Conservation (phyloP, 2,329 filamentous ascomycete species). For the Stylonectria norvegica region DNA sequence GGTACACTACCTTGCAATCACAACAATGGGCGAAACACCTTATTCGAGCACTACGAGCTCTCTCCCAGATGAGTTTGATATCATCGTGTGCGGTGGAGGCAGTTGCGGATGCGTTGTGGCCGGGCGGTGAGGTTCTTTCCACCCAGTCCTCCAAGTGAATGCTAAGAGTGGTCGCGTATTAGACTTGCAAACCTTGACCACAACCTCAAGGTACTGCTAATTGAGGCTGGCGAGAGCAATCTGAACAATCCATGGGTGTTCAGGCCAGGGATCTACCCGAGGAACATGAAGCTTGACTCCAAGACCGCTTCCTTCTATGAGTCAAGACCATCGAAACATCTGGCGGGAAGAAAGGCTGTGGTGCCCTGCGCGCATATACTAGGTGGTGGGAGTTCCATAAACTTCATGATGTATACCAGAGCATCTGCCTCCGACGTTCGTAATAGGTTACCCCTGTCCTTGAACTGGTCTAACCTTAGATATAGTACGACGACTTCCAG, state of each 20-base stretch:
- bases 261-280: conserved; percentile 72
- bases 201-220: conserved; percentile 66
- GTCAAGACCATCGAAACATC: conserved; percentile 69
- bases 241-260: conserved; percentile 77
- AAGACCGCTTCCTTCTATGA: conserved; percentile 82
- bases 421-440: conserved; percentile 27
- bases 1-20: too few species aligned
- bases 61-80: conserved; percentile 74
- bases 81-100: conserved; percentile 74
- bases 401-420: conserved; percentile 61
- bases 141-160: neutral
- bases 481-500: conserved; percentile 81
- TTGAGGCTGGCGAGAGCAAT: conserved; percentile 70
- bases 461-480: conserved; percentile 2
- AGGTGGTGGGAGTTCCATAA: conserved; percentile 70
- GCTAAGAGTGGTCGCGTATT: conserved; percentile 28
- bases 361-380: conserved; percentile 73
- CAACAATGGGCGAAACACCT: too few species aligned
- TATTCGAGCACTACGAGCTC: conserved; percentile 16
- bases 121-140: conserved; percentile 42
- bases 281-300: conserved; percentile 74
- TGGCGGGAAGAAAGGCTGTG: conserved; percentile 66
- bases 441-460: too few species aligned
- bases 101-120: conserved; percentile 61
- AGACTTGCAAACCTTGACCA: conserved; percentile 73